Evolutionary conservation across 176 grass and related monocot genomes (phyloP), one percentile per base, ranked within the genome.

Genomic region (Puya raimondii): DNA sequence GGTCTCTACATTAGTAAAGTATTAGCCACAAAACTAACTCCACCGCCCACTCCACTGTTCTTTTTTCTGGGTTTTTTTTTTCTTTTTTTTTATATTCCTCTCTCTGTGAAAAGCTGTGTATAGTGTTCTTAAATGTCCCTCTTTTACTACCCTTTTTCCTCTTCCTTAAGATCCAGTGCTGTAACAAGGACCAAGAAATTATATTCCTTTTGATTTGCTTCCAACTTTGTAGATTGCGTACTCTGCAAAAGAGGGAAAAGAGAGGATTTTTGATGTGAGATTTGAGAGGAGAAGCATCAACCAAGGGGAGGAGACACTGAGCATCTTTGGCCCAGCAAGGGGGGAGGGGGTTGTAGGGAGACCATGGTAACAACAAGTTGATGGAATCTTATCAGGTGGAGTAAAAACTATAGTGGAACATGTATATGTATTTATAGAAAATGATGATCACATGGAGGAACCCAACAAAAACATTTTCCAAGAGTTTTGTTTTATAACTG

Each of bases 351-450:
- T 42, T 80, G 87, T 85, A 85, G 91, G 84, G 91, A 85, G 91
- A 96, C 84, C 87, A 85, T 76, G 84, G 78, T 70, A 80, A 96
- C 87, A 91, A 79, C 78, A 76, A 70, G 79, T 84, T 68, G 75
- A 70, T 84, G 77, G 86, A 90, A 95, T 87, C 81, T 84, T 78
- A 72, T 84, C 75, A 50, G 50, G 74, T 68, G 70, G 78, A 63
- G 70, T 64, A 81, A 74, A 78, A 73, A 47, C 70, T 67, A 42
- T 42, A 42, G 33, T 42, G 33, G 5, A 42, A 42, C 33, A 42
- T 42, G 33, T 42, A 5, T 8, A 7, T 42, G 33, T 7, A 5
- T 42, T 42, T 42, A 42, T 42, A 42, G 33, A 42, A 42, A 42
- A 42, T 42, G 5, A 42, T 42, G 5, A 42, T 42, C 33, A 88